Conservation (phyloP, 192 early-diverging fungal species). For the Umbelopsis sp. region DNA sequence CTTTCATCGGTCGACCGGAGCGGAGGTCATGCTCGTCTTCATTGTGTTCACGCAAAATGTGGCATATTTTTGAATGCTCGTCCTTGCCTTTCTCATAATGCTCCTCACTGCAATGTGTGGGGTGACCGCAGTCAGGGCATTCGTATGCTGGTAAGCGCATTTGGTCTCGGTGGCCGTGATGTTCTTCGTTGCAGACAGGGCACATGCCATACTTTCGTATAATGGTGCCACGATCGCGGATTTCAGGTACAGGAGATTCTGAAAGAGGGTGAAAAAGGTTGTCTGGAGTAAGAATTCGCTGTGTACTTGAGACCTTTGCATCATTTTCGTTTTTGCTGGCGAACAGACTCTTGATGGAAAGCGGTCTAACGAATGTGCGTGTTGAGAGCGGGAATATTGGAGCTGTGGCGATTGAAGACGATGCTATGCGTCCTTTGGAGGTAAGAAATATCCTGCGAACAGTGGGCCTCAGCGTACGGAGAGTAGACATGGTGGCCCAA, state of each 20-base stretch:
- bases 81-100: slow-evolving; percentile 65
- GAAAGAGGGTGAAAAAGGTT: slow-evolving; percentile 73
- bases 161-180: slow-evolving; percentile 35
- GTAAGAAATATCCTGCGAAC: not conserved
- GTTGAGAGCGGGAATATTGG: not conserved
- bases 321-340: slow-evolving; percentile 5
- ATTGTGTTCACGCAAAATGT: slow-evolving; percentile 66
- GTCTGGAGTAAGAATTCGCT: slow-evolving; percentile 48
- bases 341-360: slow-evolving; percentile 40
- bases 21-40: slow-evolving; percentile 82
- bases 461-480: slow-evolving; percentile 15
- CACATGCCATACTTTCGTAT: slow-evolving; percentile 70
- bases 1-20: slow-evolving; percentile 71
- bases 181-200: slow-evolving; percentile 64
- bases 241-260: slow-evolving; percentile 67
- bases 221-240: slow-evolving; percentile 63
- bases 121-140: slow-evolving; percentile 80
- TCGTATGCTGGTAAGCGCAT: slow-evolving; percentile 61
- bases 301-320: not conserved
- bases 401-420: not conserved
- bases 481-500: not conserved
- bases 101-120: slow-evolving; percentile 73
- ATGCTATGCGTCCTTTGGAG: not conserved
- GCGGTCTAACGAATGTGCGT: slow-evolving; percentile 19
- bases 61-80: slow-evolving; percentile 62